Conservation (phyloP, 352 stramenopile species). For the Plasmopara halstedii region DNA sequence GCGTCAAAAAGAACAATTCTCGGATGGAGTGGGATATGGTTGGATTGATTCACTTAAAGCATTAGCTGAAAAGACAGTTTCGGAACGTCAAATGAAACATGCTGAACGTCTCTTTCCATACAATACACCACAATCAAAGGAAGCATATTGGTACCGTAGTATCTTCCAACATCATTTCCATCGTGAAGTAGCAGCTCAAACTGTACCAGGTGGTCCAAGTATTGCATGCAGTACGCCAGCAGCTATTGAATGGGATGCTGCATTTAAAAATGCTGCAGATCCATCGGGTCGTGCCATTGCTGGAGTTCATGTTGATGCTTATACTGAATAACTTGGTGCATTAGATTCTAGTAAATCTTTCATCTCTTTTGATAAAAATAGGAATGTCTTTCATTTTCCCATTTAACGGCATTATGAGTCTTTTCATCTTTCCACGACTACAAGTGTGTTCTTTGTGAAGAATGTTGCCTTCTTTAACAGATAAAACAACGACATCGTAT, state of each 20-base stretch:
- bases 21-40: constrained; percentile 97
- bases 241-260: constrained; percentile 96
- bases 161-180: constrained; percentile 99
- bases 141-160: constrained; percentile 92
- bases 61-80: constrained; percentile 90
- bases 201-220: constrained; percentile 94
- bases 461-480: constrained; percentile 14
- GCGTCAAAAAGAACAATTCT: constrained; percentile 99
- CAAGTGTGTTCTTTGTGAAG: neutral
- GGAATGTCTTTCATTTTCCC: neutral
- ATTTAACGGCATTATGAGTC: neutral
- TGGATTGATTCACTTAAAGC: constrained; percentile 98
- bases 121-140: constrained; percentile 98
- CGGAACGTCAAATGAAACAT: constrained; percentile 94
- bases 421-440: neutral
- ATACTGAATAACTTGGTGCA: constrained; percentile 50
- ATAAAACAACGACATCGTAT: neutral
- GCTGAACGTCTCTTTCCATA: constrained; percentile 94
- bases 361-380: no score
- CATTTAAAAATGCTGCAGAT: constrained; percentile 92
- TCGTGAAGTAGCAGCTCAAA: constrained; percentile 93
- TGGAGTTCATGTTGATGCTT: constrained; percentile 94
- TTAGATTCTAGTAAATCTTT: no score
- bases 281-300: constrained; percentile 91
- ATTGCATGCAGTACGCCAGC: constrained; percentile 98